A percentile compares a stretch with the other conserved stretches of the same genome.
Conservation (phyloP, 2,329 filamentous ascomycete genomes). For the Fusarium falciforme region DNA sequence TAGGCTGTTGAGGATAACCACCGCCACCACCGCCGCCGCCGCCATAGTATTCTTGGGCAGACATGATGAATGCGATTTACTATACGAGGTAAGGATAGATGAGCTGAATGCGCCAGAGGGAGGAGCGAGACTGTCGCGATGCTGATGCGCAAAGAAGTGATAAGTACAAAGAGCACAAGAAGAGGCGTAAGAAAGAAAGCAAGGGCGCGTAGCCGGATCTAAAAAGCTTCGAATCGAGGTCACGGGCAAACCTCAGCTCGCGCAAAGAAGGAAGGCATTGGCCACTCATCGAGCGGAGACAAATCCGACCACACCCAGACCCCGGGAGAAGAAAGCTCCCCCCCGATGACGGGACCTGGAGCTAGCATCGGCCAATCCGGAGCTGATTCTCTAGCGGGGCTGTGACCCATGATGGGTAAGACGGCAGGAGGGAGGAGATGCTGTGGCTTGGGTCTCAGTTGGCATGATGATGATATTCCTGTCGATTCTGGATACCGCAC, state of each 20-base stretch:
- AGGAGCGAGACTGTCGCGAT: neutral
- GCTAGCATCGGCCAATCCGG: slow-evolving; percentile 15
- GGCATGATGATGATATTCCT: neutral
- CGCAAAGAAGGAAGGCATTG: neutral
- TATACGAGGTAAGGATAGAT: neutral
- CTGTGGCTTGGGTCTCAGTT: neutral
- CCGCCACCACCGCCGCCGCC: slow-evolving; percentile 42
- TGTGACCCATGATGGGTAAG: slow-evolving; percentile 16
- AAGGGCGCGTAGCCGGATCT: neutral
- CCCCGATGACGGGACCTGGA: neutral
- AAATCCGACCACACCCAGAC: neutral
- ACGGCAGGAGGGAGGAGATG: slow-evolving; percentile 18
- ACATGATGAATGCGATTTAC: slow-evolving; percentile 45
- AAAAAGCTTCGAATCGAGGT: neutral
- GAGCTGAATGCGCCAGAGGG: neutral
- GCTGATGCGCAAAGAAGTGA: neutral
- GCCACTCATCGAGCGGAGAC: neutral
- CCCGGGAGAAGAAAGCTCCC: neutral
- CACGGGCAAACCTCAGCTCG: neutral
- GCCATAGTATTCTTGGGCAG: slow-evolving; percentile 56
- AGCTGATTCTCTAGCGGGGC: neutral
- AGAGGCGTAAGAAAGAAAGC: neutral
- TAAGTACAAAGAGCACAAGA: neutral
- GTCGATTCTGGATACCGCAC: neutral
- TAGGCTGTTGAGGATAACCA: slow-evolving; percentile 54